Conservation (phyloP, 129 eudicot genomes). For the sunflower (Helianthus annuus) region DNA sequence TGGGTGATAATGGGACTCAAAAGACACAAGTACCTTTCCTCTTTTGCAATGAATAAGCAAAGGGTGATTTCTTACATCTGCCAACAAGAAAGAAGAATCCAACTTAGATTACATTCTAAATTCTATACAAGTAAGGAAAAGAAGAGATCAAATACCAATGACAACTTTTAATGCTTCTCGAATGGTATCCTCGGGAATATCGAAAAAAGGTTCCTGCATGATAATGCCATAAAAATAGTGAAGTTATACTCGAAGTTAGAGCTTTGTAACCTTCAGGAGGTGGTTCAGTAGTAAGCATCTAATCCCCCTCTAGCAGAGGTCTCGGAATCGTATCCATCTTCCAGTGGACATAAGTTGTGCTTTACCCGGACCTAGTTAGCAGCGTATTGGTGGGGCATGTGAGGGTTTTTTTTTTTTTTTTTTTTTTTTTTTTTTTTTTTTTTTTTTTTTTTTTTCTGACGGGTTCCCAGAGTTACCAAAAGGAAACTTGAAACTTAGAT, state of each 20-base stretch:
- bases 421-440: too few relatives aligned
- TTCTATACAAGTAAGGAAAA: neutral
- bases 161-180: conserved; percentile 82
- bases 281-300: neutral
- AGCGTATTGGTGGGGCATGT: neutral
- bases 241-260: neutral
- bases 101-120: neutral
- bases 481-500: neutral
- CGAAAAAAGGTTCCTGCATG: conserved; percentile 78
- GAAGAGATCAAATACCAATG: conserved; percentile 50
- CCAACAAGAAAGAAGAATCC: conserved; percentile 18
- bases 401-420: too few relatives aligned
- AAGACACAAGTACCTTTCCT: conserved; percentile 57
- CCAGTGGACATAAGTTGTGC: neutral
- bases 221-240: neutral
- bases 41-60: conserved; percentile 88
- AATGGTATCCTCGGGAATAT: conserved; percentile 82
- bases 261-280: neutral
- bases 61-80: conserved; percentile 89
- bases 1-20: neutral
- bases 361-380: neutral
- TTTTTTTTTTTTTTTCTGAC: neutral
- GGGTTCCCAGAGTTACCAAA: neutral
- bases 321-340: neutral
- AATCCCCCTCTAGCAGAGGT: neutral